These are phyloP conservation scores for Penstemon barbatus DNA, from an alignment of 257 asterid species.

Conservation along the genomic window DNA sequence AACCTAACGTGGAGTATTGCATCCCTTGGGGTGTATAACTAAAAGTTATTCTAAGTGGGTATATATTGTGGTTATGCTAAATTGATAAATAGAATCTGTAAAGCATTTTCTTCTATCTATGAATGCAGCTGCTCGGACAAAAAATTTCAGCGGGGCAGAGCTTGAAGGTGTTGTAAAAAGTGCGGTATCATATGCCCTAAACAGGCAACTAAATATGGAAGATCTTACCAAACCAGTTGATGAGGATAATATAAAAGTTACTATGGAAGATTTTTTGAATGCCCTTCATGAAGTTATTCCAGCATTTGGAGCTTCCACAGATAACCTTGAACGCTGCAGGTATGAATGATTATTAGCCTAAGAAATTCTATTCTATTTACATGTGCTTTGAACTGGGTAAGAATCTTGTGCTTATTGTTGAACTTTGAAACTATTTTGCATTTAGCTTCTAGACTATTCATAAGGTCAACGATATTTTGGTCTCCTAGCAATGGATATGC, in stretches of 20 bases:
- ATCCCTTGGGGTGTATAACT: conserved; percentile 11
- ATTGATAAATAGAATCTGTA: conserved; percentile 3
- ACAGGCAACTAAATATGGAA: conserved; percentile 82
- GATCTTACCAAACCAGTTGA: conserved; percentile 94
- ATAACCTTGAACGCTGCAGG: conserved; percentile 99
- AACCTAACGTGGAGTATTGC: conserved; percentile 18
- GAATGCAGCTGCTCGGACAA: conserved; percentile 90
- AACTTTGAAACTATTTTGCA: background rate
- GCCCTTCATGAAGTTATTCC: conserved; percentile 87
- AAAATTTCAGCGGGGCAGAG: conserved; percentile 97
- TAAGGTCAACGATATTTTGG: background rate
- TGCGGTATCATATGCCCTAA: conserved; percentile 97
- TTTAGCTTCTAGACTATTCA: conserved; percentile 1
- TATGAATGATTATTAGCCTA: conserved; percentile 32
- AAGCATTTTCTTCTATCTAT: conserved; percentile 20
- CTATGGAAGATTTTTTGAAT: conserved; percentile 84
- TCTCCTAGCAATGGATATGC: background rate
- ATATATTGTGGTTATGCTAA: background rate
- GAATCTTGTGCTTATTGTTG: conserved; percentile 10
- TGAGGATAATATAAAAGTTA: conserved; percentile 88
- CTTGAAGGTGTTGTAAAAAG: conserved; percentile 99
- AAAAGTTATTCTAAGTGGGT: background rate
- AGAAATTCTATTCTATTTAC: conserved; percentile 1
- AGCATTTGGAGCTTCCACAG: conserved; percentile 99
- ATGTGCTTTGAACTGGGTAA: conserved; percentile 1